These are phyloP conservation scores for Botrytis cinerea DNA, from an alignment of 2,329 filamentous ascomycete species.

Conservation along the genomic window DNA sequence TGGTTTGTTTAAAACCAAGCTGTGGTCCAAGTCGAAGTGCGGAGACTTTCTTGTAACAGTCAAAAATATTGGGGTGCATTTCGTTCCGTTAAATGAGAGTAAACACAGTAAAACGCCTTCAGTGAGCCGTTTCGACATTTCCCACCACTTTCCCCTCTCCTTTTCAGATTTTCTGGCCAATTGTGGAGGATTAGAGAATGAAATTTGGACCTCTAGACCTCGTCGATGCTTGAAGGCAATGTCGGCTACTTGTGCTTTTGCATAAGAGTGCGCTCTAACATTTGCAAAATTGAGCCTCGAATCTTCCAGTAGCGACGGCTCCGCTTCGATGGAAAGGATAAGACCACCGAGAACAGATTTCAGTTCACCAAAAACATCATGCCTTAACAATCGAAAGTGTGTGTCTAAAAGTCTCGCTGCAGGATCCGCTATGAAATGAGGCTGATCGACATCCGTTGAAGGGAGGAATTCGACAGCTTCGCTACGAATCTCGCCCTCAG, in stretches of 20 bases:
- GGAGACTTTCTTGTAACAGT: background rate
- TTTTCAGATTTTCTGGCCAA: background rate
- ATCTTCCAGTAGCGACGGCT: conserved; percentile 29
- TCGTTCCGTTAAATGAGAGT: background rate
- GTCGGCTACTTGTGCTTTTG: background rate
- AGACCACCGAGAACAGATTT: conserved; percentile 23
- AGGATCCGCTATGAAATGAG: background rate
- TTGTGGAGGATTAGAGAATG: background rate
- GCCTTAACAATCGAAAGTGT: conserved; percentile 39
- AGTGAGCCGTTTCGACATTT: background rate
- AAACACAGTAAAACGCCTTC: background rate
- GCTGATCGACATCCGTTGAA: conserved; percentile 26
- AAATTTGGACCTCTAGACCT: background rate
- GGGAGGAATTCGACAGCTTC: conserved; percentile 32
- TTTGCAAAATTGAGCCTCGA: conserved; percentile 28
- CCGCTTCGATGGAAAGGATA: conserved; percentile 32
- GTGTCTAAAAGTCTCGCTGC: background rate
- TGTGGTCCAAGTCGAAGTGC: background rate
- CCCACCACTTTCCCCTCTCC: background rate
- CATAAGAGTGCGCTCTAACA: background rate
- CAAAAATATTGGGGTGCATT: background rate
- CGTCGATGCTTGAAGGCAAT: background rate
- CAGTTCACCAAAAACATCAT: conserved; percentile 38
- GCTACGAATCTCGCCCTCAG: conserved; percentile 39
- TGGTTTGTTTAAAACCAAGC: background rate